These are phyloP conservation scores for Tetrapisispora fleetii DNA, from an alignment of 805 yeast genomes.

Conservation along the genomic window DNA sequence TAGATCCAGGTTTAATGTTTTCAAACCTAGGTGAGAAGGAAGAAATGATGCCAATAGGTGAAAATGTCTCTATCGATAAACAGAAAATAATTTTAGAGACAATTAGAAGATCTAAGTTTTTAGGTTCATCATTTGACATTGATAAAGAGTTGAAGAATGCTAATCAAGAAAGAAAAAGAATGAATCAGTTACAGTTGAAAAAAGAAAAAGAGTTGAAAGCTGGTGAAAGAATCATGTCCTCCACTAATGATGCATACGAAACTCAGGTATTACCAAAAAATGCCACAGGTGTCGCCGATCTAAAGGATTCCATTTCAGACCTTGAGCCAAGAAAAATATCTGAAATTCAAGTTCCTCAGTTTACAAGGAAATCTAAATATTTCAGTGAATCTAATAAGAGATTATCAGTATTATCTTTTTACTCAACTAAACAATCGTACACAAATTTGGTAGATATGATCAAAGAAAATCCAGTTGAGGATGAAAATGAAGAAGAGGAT, in stretches of 20 bases:
- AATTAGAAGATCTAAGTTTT: conserved; percentile 35
- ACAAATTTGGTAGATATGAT: conserved; percentile 44
- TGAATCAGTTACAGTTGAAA: conserved; percentile 1
- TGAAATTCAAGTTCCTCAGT: conserved; percentile 59
- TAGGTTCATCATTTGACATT: conserved; percentile 34
- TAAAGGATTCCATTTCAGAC: conserved; percentile 9
- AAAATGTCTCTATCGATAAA: conserved; percentile 15
- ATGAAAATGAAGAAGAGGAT: conserved; percentile 4
- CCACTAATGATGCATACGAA: conserved; percentile 10
- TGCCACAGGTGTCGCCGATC: conserved; percentile 18
- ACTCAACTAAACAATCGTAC: conserved; percentile 58
- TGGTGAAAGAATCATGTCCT: conserved; percentile 9
- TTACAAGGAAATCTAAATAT: conserved; percentile 55
- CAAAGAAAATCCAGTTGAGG: conserved; percentile 15
- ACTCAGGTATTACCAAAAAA: conserved; percentile 21
- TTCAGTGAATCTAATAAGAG: conserved; percentile 57
- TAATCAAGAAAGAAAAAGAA: conserved; percentile 1
- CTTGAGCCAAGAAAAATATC: conserved; percentile 43
- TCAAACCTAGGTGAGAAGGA: conserved; percentile 15
- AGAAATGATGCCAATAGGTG: conserved; percentile 16
- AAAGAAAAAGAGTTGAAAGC: conserved; percentile 2
- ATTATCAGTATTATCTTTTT: conserved; percentile 59
- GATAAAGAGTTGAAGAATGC: conserved; percentile 24
- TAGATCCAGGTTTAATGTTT: conserved; percentile 35
- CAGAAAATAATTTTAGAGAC: conserved; percentile 32